Percentiles rank a stretch among this genome's conserved stretches.
Conservation (phyloP, 345 rosid species). For the Angophora floribunda region DNA sequence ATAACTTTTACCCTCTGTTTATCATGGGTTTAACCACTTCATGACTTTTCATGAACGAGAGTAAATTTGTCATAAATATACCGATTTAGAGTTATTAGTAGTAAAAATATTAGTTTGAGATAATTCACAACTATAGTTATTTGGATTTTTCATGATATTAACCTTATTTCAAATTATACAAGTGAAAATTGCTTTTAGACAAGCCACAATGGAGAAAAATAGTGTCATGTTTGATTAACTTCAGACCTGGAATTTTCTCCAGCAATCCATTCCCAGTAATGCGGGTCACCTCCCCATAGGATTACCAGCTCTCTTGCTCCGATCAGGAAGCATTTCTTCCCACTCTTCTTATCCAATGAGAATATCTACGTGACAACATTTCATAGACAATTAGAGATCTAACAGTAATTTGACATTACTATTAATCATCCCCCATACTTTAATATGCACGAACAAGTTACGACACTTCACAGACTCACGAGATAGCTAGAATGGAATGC, state of each 20-base stretch:
- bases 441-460: background rate
- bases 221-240: background rate
- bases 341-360: background rate
- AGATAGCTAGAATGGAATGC: no score
- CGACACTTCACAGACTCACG: no score
- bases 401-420: background rate
- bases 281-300: background rate
- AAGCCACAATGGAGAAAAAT: background rate
- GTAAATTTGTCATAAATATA: no score
- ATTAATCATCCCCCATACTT: background rate
- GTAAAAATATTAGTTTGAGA: no score
- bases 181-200: background rate
- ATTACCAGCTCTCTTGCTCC: background rate
- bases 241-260: background rate
- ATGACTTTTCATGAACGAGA: no score
- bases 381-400: background rate
- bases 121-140: no score
- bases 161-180: fast-evolving
- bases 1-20: no score
- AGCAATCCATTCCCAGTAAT: background rate
- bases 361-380: background rate
- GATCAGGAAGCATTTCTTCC: background rate
- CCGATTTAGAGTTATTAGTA: no score
- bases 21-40: no score
- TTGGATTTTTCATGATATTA: no score